phyloP scores from a whole-genome alignment of 306 rosid species.

The Cicer yamashitae region DNA sequence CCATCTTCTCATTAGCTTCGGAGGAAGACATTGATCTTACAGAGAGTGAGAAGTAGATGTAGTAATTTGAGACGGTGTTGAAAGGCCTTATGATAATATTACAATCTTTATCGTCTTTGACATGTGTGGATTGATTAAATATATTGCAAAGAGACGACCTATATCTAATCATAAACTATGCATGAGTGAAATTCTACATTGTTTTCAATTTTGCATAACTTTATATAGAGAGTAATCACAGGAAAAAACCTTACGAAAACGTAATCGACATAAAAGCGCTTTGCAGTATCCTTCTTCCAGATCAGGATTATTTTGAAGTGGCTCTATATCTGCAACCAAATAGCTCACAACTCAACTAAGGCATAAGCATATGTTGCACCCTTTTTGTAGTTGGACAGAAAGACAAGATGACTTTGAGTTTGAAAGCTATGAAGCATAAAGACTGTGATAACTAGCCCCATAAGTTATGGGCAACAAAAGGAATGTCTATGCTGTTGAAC shows the following conservation, averaged over 20 bases:
- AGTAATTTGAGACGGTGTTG: not conserved
- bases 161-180: conserved; percentile 39
- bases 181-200: conserved; percentile 29
- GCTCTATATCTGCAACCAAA: conserved; percentile 76
- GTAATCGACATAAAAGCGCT: conserved; percentile 92
- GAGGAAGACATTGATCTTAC: too few relatives aligned
- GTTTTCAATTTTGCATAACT: conserved; percentile 37
- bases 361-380: conserved; percentile 40
- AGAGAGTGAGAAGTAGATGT: too few relatives aligned
- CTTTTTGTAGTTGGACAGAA: conserved; percentile 37
- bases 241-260: conserved; percentile 99
- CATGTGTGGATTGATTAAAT: conserved; percentile 12
- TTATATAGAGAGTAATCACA: conserved; percentile 58
- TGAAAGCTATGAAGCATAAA: conserved; percentile 26
- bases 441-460: conserved; percentile 35
- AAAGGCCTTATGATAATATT: conserved; percentile 31
- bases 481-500: not conserved
- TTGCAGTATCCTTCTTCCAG: conserved; percentile 97
- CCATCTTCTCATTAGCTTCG: too few relatives aligned
- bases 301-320: conserved; percentile 72
- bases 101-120: conserved; percentile 16
- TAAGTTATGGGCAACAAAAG: conserved; percentile 19
- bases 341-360: conserved; percentile 39
- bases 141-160: conserved; percentile 16
- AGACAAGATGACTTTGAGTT: conserved; percentile 4